Percentiles rank a stretch among this genome's conserved stretches.
Conservation (phyloP, 352 stramenopile genomes). For the Globisporangium echinulatum region DNA sequence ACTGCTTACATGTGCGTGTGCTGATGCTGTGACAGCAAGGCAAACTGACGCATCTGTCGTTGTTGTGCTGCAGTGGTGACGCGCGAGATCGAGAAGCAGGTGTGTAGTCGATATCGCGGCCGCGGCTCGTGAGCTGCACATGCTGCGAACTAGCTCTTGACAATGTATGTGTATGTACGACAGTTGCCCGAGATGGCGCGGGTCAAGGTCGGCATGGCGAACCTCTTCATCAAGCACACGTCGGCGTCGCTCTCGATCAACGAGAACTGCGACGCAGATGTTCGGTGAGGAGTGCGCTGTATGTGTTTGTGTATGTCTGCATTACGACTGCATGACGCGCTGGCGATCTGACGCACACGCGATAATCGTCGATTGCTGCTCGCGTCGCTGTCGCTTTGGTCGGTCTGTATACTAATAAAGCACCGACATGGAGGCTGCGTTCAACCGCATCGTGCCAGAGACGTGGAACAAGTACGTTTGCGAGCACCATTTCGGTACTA, state of each 20-base stretch:
- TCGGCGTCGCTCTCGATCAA: conserved; percentile 95
- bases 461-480: conserved; percentile 68
- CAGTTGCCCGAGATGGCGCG: conserved; percentile 57
- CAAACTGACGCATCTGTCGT: no score
- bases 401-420: conserved; percentile 18
- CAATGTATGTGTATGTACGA: not conserved
- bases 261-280: conserved; percentile 94
- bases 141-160: no score
- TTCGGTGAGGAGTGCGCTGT: conserved; percentile 40
- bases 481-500: no score
- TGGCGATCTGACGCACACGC: no score
- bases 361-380: not conserved
- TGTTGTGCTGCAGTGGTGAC: conserved; percentile 59
- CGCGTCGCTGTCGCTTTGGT: not conserved
- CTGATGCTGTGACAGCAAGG: no score
- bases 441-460: conserved; percentile 92
- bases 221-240: conserved; percentile 96
- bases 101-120: conserved; percentile 8
- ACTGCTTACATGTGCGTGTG: not conserved
- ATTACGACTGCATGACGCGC: no score
- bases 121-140: not conserved
- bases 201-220: conserved; percentile 92
- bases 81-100: conserved; percentile 76
- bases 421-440: conserved; percentile 91
- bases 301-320: not conserved